Base-by-base conservation (phyloP, 495 filamentous ascomycete species). In the Tuber indicum region DNA sequence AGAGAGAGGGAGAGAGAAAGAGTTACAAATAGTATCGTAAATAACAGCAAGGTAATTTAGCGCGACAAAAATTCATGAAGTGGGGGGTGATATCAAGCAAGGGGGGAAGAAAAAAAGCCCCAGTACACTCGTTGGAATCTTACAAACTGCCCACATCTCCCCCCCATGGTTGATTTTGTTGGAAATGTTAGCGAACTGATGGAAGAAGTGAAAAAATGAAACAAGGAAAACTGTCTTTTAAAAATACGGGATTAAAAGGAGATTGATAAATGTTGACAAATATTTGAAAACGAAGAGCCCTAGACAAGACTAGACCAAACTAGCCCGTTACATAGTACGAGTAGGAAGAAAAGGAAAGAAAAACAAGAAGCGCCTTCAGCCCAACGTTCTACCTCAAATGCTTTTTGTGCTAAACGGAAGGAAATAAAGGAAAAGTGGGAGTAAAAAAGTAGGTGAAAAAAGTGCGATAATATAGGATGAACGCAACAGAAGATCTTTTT, bases 381-480 rank as follows among this genome's bases (percentile, higher is more conserved):
- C 58, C 9, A 58, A 58, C 1, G 58, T 66, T 66, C 58, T 66
- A 66, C 58, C 58, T 36, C 58, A 66, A 66, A 66, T 66, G 58
- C 58, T 66, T 66, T 66, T 66, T 16, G 58, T 66, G 58, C 58
- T 36, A 66, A 66, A 66, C 26, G 58, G 58, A 66, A 17, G 26
- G 52, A 36, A 36, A 36, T 66, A 12, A 36, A 66, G n/a, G 26
- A 66, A 66, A 66, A 16, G 16, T 3, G 23, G 23, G 58, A 66
- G 32, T 32, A 66, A 66, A 66, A 66, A 66, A 66, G 58, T 66
- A 66, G 16, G 58, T 66, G 58, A 66, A 66, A 66, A 66, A 66
- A 14, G 26, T 66, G 58, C 58, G 26, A 66, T 36, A 36, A 66
- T 36, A 36, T 32, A 66, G 32, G 58, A 66, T 36, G 14, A 36